Base-by-base conservation (phyloP, 1,139 yeast species). In the Suhomyces anneliseae region DNA sequence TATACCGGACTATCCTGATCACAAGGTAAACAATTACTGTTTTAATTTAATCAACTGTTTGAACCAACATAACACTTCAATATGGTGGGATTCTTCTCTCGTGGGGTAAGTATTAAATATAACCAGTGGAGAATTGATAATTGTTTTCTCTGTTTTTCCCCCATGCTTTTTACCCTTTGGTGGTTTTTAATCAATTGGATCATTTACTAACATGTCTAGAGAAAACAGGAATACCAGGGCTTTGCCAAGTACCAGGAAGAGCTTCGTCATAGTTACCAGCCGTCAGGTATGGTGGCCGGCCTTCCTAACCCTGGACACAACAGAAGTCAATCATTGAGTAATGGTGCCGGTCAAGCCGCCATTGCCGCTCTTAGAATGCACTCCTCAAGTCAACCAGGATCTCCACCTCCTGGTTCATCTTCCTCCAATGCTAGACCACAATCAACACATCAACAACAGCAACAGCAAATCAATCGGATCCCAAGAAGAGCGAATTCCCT, bases 321-420 rank as follows among this genome's bases (percentile, higher is more conserved):
- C 26, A 45, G 69, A 31, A 49, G 61, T 19, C 67, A 59, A 46
- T 63, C 69, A 27, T 55, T 65, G 38, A 54, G 62, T 27, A 58
- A 56, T 32, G 65, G 69, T 27, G 80, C 79, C 26, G 76, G 77
- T 12, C 65, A 57, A 49, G 78, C 79, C 1, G 79, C 79, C 1
- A 51, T 62, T 43, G 79, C 78, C 1, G 80, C 80, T 7, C 56
- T 74, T 34, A 60, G 69, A 49, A 59, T 68, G 52, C 76, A 71
- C 54, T 56, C 61, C 52, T 53, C 36, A 12, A 11, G 32, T 29
- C 11, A 9, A 9, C 54, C 39, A 4, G 34, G 40, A n/a, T 8
- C 54, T 51, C 35, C 50, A 46, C 44, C 24, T 19, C 24, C 4
- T 19, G 24, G 24, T 3, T 19, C 39, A 10, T 11, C 45, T 19